A percentile compares a stretch with the other conserved stretches of the same genome.
Evolutionary conservation across 306 rosid genomes (phyloP).

Genomic region (Cotoneaster glaucophyllus): DNA sequence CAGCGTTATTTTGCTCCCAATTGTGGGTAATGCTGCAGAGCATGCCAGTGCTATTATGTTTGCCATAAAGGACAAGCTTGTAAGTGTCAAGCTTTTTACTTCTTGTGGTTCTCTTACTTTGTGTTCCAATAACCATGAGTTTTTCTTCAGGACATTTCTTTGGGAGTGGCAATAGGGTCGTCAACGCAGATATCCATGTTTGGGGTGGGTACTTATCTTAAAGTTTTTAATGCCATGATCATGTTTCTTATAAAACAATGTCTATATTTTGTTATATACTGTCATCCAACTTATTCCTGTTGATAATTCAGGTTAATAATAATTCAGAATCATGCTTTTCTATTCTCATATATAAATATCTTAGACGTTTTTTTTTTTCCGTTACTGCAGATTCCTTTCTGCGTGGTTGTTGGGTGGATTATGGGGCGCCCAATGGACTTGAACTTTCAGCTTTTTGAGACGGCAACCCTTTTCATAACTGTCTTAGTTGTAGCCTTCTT

Average conservation of each 20-base stretch:
- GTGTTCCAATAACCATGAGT: neutral
- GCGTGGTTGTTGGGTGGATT: conserved; percentile 72
- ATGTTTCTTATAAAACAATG: neutral
- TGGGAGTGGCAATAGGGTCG: conserved; percentile 83
- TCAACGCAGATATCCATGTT: conserved; percentile 82
- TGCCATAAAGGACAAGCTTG: conserved; percentile 91
- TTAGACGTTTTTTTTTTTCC: neutral
- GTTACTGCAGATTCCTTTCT: conserved; percentile 72
- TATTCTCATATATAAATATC: neutral
- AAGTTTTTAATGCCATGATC: neutral
- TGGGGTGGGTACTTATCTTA: conserved; percentile 40
- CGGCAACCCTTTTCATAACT: conserved; percentile 60
- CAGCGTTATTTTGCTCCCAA: conserved; percentile 76
- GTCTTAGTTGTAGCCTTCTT: conserved; percentile 69
- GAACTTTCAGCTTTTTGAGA: conserved; percentile 80
- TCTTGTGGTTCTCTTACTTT: neutral
- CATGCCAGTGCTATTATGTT: conserved; percentile 86
- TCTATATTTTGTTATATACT: neutral
- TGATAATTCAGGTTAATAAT: neutral
- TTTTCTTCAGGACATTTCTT: conserved; percentile 61
- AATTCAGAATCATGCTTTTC: neutral
- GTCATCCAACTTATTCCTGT: neutral
- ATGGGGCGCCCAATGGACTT: conserved; percentile 65
- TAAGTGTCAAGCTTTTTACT: conserved; percentile 23
- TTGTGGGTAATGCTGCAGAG: conserved; percentile 87